These are phyloP conservation scores for Fraxinus dipetala DNA, from an alignment of 305 asterid genomes.

Conservation along the genomic window DNA sequence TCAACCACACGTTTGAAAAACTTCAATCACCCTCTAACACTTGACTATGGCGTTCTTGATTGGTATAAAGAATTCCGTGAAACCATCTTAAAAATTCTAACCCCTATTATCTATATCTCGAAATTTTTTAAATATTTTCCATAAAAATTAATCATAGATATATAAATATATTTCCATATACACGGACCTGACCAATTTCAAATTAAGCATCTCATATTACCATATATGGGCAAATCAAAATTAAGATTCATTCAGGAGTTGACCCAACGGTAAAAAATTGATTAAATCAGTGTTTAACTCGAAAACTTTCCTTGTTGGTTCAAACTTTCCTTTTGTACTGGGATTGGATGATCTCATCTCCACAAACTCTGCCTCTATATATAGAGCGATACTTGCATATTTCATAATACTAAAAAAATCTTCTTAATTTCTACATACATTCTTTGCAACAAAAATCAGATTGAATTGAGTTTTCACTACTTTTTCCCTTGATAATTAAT, in stretches of 20 bases:
- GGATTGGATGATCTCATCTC: background rate
- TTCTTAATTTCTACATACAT: background rate
- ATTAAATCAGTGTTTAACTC: background rate
- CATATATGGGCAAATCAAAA: background rate
- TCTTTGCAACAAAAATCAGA: background rate
- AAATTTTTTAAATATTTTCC: no score
- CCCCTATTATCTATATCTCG: no score
- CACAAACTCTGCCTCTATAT: background rate
- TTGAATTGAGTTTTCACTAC: background rate
- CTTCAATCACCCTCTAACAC: no score
- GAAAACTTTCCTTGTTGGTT: background rate
- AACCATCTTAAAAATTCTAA: no score
- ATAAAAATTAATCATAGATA: no score
- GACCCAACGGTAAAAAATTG: background rate
- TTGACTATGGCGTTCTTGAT: no score
- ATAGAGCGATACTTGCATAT: background rate
- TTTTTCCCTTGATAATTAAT: background rate
- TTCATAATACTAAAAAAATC: background rate
- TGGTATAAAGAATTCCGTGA: no score
- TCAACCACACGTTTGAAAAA: no score
- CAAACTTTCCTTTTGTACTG: background rate
- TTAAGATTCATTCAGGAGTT: background rate
- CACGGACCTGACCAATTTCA: background rate
- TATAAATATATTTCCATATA: background rate
- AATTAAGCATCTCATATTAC: background rate